Conservation (phyloP, 805 yeast genomes). For the Yamadazyma paraphyllophila region DNA sequence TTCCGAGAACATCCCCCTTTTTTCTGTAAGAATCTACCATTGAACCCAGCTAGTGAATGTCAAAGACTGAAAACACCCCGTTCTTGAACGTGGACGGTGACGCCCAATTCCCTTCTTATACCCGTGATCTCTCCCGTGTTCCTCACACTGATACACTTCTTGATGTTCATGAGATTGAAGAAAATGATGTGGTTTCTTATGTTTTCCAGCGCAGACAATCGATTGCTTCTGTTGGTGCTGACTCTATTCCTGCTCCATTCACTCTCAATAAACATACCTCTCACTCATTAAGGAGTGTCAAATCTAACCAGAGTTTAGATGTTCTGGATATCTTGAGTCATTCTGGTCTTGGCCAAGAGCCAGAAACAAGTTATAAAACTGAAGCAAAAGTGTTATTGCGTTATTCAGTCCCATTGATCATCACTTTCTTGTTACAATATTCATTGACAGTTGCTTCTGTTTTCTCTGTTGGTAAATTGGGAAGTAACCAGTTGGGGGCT, state of each 20-base stretch:
- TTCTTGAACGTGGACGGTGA: slow-evolving; percentile 11
- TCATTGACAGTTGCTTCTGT: slow-evolving; percentile 75
- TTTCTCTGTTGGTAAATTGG: slow-evolving; percentile 73
- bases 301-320: slow-evolving; percentile 14
- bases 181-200: slow-evolving; percentile 35
- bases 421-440: slow-evolving; percentile 68
- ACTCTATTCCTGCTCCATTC: slow-evolving; percentile 13
- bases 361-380: slow-evolving; percentile 37
- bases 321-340: slow-evolving; percentile 11
- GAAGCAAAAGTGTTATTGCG: slow-evolving; percentile 39
- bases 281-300: slow-evolving; percentile 18
- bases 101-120: slow-evolving; percentile 1
- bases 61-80: slow-evolving; percentile 16
- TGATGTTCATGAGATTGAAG: slow-evolving; percentile 23
- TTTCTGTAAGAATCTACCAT: neutral
- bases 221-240: slow-evolving; percentile 32
- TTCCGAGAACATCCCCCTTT: neutral
- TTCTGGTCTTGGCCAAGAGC: slow-evolving; percentile 32
- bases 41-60: slow-evolving; percentile 1
- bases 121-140: slow-evolving; percentile 9
- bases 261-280: neutral
- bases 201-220: slow-evolving; percentile 40
- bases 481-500: slow-evolving; percentile 70
- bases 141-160: slow-evolving; percentile 4
- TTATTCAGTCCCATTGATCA: slow-evolving; percentile 56